Conservation (phyloP, 495 filamentous ascomycete genomes). For the Eremomyces bilateralis region DNA sequence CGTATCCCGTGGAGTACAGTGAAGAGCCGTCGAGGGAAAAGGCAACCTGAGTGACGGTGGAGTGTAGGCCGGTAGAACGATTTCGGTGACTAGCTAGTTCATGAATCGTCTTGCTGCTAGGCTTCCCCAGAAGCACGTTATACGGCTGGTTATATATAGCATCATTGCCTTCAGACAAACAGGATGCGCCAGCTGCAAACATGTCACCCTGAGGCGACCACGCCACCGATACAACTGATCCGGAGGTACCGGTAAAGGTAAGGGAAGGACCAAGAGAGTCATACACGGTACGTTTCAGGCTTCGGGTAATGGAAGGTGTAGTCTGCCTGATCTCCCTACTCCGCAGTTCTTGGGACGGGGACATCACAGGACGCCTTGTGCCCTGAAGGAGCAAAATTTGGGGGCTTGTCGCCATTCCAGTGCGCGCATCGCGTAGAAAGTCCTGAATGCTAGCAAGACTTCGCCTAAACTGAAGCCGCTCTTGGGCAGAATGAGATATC, state of each 20-base stretch:
- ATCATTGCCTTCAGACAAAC: constrained; percentile 49
- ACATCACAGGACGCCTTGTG: too few relatives aligned
- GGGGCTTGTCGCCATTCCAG: too few relatives aligned
- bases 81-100: constrained; percentile 45
- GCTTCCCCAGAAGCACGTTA: constrained; percentile 57
- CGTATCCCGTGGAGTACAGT: constrained; percentile 64
- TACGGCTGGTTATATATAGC: constrained; percentile 68
- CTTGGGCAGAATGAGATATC: too few relatives aligned
- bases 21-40: constrained; percentile 35
- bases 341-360: too few relatives aligned
- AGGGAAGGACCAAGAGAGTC: constrained; percentile 11
- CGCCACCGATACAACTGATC: constrained; percentile 33
- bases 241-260: constrained; percentile 22
- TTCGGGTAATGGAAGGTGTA: too few relatives aligned
- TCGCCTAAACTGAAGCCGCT: too few relatives aligned
- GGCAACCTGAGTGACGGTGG: constrained; percentile 53
- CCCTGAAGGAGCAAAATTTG: too few relatives aligned
- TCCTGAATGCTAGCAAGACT: too few relatives aligned
- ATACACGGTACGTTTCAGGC: too few relatives aligned
- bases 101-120: constrained; percentile 26
- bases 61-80: constrained; percentile 49
- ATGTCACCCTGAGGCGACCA: constrained; percentile 29
- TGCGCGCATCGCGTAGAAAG: too few relatives aligned
- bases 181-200: constrained; percentile 39
- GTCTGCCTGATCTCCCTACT: too few relatives aligned